Base-by-base conservation (phyloP, 371 early-diverging fungal genomes). In the Mortierella sp. region DNA sequence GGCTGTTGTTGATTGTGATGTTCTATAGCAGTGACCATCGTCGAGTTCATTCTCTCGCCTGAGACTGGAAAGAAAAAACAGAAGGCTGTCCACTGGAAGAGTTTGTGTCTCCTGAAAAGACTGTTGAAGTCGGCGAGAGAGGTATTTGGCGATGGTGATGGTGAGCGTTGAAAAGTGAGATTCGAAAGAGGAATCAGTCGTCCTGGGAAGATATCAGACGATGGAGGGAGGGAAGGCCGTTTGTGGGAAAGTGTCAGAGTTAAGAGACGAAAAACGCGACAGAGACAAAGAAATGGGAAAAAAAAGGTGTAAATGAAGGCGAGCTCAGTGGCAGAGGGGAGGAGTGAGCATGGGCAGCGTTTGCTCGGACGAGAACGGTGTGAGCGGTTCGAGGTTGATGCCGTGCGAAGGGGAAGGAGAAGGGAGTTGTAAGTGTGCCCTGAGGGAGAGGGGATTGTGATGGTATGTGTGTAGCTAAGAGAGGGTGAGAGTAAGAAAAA, bases 21-120 rank as follows among this genome's bases (percentile, higher is more conserved):
- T 75, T 84, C 84, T 73, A 84, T 84, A 75, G 84, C 84, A 34
- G 84, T 80, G 76, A 84, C 84, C 84, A 84, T 84, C 78, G 81
- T 84, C 77, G 83, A 76, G 80, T 84, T 84, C 84, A 84, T 84
- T 70, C 80, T 84, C 80, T 75, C 68, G 74, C 77, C 84, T 77
- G 75, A 48, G 73, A 42, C 57, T 31, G 3, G 9, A 63, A 48
- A 45, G 21, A 50, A 78, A 26, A 47, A 57, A 57, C 42, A 38
- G 42, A 38, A 16, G 16, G 31, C 10, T 38, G 74, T 38, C 65
- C 65, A 21, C 65, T 65, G 45, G 38, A 42, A 57, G 31, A 42
- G 34, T 42, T 14, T 63, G 65, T 65, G 31, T 38, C 24, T 65
- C 65, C 24, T 65, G 65, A 31, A 31, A 38, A 38, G 48, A 38